Conservation (phyloP, 2,329 filamentous ascomycete genomes). For the Teratosphaeria viscida region DNA sequence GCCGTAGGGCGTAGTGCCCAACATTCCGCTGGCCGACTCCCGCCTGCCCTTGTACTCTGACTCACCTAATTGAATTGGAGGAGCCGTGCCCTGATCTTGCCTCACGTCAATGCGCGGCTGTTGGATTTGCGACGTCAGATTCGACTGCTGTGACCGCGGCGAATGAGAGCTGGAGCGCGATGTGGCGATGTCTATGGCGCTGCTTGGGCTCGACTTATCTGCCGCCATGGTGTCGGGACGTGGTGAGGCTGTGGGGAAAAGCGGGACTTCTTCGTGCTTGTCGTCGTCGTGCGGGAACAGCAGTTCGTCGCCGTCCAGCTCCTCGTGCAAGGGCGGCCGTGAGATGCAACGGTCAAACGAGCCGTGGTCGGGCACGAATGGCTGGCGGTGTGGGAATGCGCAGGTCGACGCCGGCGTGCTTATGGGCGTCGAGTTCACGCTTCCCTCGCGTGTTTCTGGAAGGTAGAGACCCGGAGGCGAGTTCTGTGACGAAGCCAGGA, state of each 20-base stretch:
- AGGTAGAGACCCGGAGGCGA: constrained; percentile 13
- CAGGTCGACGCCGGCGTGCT: constrained; percentile 14
- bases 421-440: constrained; percentile 19
- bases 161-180: constrained; percentile 44
- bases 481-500: constrained; percentile 11
- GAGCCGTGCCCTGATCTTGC: constrained; percentile 10
- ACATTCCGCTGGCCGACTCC: constrained; percentile 41
- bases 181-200: constrained; percentile 49
- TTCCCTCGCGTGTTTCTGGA: constrained; percentile 13
- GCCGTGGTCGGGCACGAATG: constrained; percentile 8
- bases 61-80: not conserved
- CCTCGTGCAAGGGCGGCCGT: constrained; percentile 8
- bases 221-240: constrained; percentile 7
- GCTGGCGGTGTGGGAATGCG: constrained; percentile 3
- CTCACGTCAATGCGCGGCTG: constrained; percentile 35
- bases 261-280: constrained; percentile 6
- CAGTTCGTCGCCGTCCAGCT: constrained; percentile 22
- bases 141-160: constrained; percentile 52
- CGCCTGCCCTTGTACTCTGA: constrained; percentile 31
- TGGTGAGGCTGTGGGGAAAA: constrained; percentile 15
- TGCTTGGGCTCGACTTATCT: constrained; percentile 37
- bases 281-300: constrained; percentile 20
- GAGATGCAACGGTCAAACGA: constrained; percentile 4
- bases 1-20: constrained; percentile 44
- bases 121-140: constrained; percentile 52